Percentiles rank a stretch among this genome's conserved stretches.
Evolutionary conservation across 257 asterid species (phyloP).

Genomic region (Solanum medicagineum): DNA sequence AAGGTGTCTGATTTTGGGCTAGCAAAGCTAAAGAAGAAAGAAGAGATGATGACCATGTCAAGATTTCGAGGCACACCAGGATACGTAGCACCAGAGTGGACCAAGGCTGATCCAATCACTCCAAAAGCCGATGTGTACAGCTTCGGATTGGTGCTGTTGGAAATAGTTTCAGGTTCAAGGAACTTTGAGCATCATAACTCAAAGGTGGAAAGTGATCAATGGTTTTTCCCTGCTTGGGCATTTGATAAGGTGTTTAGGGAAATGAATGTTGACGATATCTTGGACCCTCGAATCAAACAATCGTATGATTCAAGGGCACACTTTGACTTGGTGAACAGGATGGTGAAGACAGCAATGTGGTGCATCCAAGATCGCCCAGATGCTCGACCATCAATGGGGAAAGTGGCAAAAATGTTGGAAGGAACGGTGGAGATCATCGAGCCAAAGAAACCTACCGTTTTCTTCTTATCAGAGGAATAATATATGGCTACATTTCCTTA

Average conservation of each 20-base stretch:
- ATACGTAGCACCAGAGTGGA: constrained; percentile 90
- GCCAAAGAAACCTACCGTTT: constrained; percentile 57
- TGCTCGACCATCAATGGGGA: constrained; percentile 81
- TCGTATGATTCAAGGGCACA: constrained; percentile 38
- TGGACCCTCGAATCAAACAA: constrained; percentile 55
- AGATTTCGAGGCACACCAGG: constrained; percentile 67
- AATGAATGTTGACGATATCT: constrained; percentile 55
- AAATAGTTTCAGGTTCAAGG: constrained; percentile 64
- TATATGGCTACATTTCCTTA: neutral
- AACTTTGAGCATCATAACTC: constrained; percentile 35
- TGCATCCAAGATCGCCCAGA: constrained; percentile 70
- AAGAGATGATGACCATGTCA: constrained; percentile 50
- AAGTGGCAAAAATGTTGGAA: constrained; percentile 87
- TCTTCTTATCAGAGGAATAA: constrained; percentile 27
- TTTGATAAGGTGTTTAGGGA: constrained; percentile 63
- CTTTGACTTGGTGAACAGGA: constrained; percentile 58
- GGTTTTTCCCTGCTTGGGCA: constrained; percentile 77
- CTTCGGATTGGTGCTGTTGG: constrained; percentile 66
- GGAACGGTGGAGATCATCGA: constrained; percentile 73
- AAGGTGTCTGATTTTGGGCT: constrained; percentile 85
- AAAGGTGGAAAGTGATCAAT: constrained; percentile 52
- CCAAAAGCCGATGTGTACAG: constrained; percentile 83
- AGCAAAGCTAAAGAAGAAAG: constrained; percentile 74
- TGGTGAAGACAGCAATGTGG: constrained; percentile 92
- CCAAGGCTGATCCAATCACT: constrained; percentile 49